Percentiles rank a stretch among this genome's conserved stretches.
Conservation (phyloP, 345 rosid species). For the Microthlaspi erraticum region DNA sequence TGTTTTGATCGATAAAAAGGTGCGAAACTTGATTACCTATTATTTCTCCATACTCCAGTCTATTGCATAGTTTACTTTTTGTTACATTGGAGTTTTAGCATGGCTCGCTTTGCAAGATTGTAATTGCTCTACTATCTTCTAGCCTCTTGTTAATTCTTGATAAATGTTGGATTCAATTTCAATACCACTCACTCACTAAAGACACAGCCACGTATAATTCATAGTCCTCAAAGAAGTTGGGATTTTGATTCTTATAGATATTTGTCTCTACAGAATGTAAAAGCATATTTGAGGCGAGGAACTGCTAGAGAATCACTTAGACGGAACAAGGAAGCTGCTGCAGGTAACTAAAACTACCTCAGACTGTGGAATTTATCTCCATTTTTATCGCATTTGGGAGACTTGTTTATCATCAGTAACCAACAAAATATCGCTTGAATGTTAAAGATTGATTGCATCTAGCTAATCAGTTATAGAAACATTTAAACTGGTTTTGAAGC, state of each 20-base stretch:
- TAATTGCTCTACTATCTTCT: not conserved
- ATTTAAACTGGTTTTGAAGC: not conserved
- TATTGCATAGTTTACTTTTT: not conserved
- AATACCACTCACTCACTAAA: constrained; percentile 4
- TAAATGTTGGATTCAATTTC: not conserved
- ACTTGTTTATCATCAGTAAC: constrained; percentile 4
- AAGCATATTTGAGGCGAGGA: constrained; percentile 94
- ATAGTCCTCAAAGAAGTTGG: constrained; percentile 12
- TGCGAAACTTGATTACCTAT: constrained; percentile 31
- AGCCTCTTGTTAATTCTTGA: not conserved
- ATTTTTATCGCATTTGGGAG: not conserved
- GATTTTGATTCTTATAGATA: constrained; percentile 5
- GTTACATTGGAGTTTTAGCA: not conserved
- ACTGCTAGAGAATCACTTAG: constrained; percentile 87
- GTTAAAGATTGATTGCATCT: constrained; percentile 3
- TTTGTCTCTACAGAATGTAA: constrained; percentile 70
- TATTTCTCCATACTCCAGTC: constrained; percentile 10
- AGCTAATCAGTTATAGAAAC: not conserved
- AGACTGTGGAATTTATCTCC: not conserved
- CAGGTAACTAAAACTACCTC: constrained; percentile 53
- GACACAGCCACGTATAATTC: not conserved
- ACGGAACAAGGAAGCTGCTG: constrained; percentile 75
- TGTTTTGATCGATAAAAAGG: constrained; percentile 86
- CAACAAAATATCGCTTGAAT: not conserved
- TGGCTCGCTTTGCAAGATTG: constrained; percentile 14